Base-by-base conservation (phyloP, 2,329 filamentous ascomycete genomes). In the Hypomyces perniciosus region DNA sequence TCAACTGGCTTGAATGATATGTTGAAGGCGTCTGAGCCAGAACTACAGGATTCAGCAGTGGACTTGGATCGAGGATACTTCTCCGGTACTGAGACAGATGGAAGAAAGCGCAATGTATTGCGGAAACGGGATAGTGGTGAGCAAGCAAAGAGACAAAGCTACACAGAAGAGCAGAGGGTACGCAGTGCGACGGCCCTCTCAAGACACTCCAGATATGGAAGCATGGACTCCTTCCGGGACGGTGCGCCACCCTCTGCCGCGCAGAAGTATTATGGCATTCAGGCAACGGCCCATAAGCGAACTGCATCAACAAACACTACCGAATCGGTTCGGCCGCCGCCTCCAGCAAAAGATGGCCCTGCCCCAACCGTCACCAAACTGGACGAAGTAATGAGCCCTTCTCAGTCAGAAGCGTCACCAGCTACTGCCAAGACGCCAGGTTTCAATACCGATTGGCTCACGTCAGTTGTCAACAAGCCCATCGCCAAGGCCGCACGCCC, bases 41-140 rank as follows among this genome's bases (percentile, higher is more conserved):
- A 71, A 9, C 60, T 70, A 10, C 73, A 73, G 55, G 77, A 80
- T 53, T 74, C 74, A 7, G 70, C 72, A 12, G 68, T 74, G 27
- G 88, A 95, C 54, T 68, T 89, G 12, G 93, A 97, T 61, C 81
- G 90, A 34, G 92, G 91, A 27, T 97, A 97, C 67, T 96, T 96
- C 64, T 96, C 92, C 6, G 90, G 91, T 3, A 87, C 86, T 12
- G 92, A 97, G 62, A 75, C 84, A 8, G 90, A 96, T 56, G 80
- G 80, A 40, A 82, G 86, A 52, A 83, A 81, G 60, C 81, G 88
- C 42, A 95, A 90, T 63, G 76, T 93, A 43, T 73, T 96, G 57
- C 89, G 88, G 67, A 95, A 93, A 71, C 84, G 88, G 51, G 81
- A 83, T 53, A 84, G 81, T 55, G 68, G 52, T 44, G 72, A 69